A percentile compares a stretch with the other conserved stretches of the same genome.
phyloP scores from a whole-genome alignment of 225 moss, liverwort and hornwort species.

The Rhytidiadelphus loreus region DNA sequence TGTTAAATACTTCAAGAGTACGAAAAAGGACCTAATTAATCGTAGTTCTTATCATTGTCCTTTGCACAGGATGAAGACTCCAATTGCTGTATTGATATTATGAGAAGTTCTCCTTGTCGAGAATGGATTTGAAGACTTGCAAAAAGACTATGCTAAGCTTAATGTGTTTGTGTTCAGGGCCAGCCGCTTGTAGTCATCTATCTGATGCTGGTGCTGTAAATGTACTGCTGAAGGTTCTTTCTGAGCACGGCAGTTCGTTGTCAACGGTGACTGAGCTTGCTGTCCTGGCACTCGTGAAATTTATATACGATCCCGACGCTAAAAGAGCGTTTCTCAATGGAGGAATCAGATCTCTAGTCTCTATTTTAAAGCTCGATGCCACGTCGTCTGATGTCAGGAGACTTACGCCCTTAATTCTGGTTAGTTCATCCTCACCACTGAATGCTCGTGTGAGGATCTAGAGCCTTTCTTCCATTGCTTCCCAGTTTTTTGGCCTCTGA shows the following conservation, averaged over 20 bases:
- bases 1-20: neutral
- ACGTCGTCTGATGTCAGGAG: neutral
- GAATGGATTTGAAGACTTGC: neutral
- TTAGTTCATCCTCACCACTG: neutral
- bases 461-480: neutral
- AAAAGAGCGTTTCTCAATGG: neutral
- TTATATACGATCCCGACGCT: neutral
- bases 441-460: neutral
- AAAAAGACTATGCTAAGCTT: neutral
- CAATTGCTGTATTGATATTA: neutral
- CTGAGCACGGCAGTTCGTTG: neutral
- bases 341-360: neutral
- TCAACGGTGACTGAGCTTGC: constrained; percentile 10
- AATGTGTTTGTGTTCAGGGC: constrained; percentile 2
- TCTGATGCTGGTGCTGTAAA: neutral
- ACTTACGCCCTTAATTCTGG: constrained; percentile 2
- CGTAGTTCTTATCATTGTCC: too few species aligned
- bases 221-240: neutral
- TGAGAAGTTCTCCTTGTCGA: neutral
- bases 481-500: too few species aligned
- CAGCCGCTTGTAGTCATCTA: neutral
- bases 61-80: neutral
- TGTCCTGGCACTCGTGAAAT: constrained; percentile 9
- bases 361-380: neutral
- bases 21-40: neutral